Evolutionary conservation across 1,139 yeast genomes (phyloP).

Genomic region (Geotrichum australiense): DNA sequence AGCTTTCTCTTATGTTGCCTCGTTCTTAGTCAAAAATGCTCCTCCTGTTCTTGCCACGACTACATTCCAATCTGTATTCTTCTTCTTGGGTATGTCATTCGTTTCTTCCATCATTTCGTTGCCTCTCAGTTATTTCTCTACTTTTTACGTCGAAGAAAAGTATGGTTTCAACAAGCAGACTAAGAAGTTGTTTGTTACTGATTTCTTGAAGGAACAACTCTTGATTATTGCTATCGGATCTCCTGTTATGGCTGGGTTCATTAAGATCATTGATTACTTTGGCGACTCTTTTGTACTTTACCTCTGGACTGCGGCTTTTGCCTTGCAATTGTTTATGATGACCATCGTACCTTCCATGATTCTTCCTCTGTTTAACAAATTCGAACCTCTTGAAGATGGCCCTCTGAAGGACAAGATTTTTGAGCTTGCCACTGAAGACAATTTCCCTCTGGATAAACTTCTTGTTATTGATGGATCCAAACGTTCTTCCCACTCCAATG

Average conservation of each 20-base stretch:
- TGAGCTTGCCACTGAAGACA: constrained; percentile 61
- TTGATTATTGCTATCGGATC: constrained; percentile 56
- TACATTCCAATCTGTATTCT: constrained; percentile 52
- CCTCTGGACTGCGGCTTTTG: constrained; percentile 63
- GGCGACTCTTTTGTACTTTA: constrained; percentile 78
- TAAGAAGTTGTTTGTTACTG: constrained; percentile 59
- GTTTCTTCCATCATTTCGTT: constrained; percentile 47
- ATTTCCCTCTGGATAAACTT: constrained; percentile 79
- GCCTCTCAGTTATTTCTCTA: constrained; percentile 65
- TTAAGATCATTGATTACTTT: constrained; percentile 72
- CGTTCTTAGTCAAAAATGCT: constrained; percentile 33
- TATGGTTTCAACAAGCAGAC: constrained; percentile 91
- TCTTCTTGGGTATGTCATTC: constrained; percentile 46
- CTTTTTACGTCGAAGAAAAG: constrained; percentile 85
- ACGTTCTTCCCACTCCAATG: constrained; percentile 93
- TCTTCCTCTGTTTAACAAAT: constrained; percentile 86
- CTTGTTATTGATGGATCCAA: constrained; percentile 92
- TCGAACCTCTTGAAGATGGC: constrained; percentile 86
- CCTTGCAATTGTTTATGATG: constrained; percentile 65
- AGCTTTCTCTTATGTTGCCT: constrained; percentile 55
- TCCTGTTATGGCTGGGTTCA: constrained; percentile 66
- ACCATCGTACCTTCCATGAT: constrained; percentile 71
- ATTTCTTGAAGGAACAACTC: constrained; percentile 53
- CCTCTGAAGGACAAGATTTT: constrained; percentile 79
- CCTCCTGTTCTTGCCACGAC: constrained; percentile 35